Base-by-base conservation (phyloP, 495 filamentous ascomycete genomes). In the Annulohypoxylon maeteangense region DNA sequence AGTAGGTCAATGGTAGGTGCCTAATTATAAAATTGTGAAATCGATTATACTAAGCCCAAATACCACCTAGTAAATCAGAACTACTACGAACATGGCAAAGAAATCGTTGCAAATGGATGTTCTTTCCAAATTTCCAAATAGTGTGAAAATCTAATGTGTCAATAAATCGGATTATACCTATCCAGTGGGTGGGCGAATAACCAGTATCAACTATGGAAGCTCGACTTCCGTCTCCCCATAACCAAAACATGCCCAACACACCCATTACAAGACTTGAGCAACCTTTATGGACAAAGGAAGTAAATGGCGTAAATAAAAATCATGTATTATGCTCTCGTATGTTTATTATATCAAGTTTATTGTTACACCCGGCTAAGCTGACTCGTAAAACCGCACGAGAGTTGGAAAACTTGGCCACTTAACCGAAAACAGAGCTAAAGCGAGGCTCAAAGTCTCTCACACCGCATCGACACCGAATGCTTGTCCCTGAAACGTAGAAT, bases 361-460 rank as follows among this genome's bases (percentile, higher is more conserved):
- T 22, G 47, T 51, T 4, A 51, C 20, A 25, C 47, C 47, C 25
- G 25, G 47, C 20, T 51, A 51, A 51, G 47, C 22, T 51, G 47
- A 51, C 47, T 51, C 47, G 47, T 27, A 29, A 25, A 29, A n/a
- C 25, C 20, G 12, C 20, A 5, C 20, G 10, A 29, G 22, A 51
- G 47, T 51, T 51, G 47, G 47, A 29, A 25, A 25, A 51, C 47
- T 51, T 51, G 47, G 47, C 25, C 47, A 51, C 22, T 11, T 12
- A 51, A 27, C 25, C 47, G 47, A 51, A 11, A 6, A 12, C 20
- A 20, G 40, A 18, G n/a, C n/a, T 20, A 20, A 20, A 44, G n/a
- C n/a, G 16, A 44, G 20, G 40, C 40, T 44, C 40, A 20, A 4
- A 44, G 16, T 8, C 40, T 4, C 14, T 16, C n/a, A 20, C 7